phyloP scores from a whole-genome alignment of 345 rosid species.

The Moricandia moricandioides region DNA sequence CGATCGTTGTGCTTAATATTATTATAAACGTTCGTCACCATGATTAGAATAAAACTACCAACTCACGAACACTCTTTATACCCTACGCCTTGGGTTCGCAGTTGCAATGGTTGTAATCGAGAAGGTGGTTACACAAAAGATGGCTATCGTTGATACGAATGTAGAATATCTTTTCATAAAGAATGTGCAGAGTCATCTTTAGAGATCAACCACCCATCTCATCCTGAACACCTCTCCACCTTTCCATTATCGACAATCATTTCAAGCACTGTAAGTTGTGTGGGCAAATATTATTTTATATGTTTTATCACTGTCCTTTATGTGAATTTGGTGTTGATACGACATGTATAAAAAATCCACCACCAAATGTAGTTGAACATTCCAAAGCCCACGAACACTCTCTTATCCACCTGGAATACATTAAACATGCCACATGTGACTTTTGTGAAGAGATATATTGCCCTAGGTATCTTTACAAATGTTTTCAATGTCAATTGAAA shows the following conservation, averaged over 20 bases:
- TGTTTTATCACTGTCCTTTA: neutral
- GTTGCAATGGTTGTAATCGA: neutral
- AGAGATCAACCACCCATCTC: neutral
- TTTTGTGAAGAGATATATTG: too few species aligned
- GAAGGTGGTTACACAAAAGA: neutral
- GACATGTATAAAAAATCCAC: neutral
- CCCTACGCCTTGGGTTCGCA: neutral
- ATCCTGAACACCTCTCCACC: neutral
- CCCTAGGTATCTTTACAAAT: too few species aligned
- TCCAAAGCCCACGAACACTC: neutral
- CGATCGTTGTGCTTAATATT: neutral
- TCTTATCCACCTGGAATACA: neutral
- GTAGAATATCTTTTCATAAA: neutral
- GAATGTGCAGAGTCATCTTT: neutral
- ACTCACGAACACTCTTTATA: neutral
- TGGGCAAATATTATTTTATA: neutral
- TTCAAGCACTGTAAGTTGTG: neutral
- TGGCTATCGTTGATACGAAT: neutral
- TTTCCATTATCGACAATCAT: too few species aligned
- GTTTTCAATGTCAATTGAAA: neutral
- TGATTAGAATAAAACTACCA: neutral
- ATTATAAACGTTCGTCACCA: neutral
- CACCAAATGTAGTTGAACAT: neutral
- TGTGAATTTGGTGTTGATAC: neutral
- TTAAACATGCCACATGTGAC: neutral